Base-by-base conservation (phyloP, 345 rosid genomes). In the Iberis pinnata region DNA sequence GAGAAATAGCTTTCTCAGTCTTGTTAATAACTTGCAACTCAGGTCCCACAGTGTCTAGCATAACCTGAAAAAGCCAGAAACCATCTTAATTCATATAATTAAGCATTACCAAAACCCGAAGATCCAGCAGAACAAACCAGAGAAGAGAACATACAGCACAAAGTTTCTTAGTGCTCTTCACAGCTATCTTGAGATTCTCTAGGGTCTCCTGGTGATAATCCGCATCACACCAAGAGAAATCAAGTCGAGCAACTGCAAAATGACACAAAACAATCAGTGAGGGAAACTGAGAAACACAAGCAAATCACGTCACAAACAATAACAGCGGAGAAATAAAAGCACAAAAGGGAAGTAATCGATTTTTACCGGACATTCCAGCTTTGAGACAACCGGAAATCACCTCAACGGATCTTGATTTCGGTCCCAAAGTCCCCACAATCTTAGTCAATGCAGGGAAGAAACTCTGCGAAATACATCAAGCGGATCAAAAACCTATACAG, bases 401-500 rank as follows among this genome's bases (percentile, higher is more conserved):
- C 14, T 82, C 96, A 3, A 78, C 80, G 46, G 96, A 80, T 67
- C 89, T 78, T 53, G 98, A 87, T 60, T 68, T 78, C 0, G 92
- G 79, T 43, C 98, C 98, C 16, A 90, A 83, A 37, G 96, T 90
- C 36, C 98, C 98, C 17, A 90, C 92, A 56, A 87, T 84, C 84
- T 90, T 90, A 38, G 96, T 87, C 96, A 84, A 75, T 46, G 98
- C 98, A 7, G 96, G 90, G 33, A 87, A 90, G 78, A 84, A 90
- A 67, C 74, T 82, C 98, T 90, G 82, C 42, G 69, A 43, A 47
- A 41, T 18, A 48, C 18, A 53, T 14, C 2, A 48, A 40, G 8
- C 2, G 38, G 55, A 51, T 2, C 12, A 32, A 7, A 14, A 59
- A 9, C 31, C 5, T 12, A 44, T 8, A 6, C 12, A 5, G n/a